Evolutionary conservation across 1,139 yeast species (phyloP), one percentile per base, ranked within the genome.

Genomic region (Geotrichum fermentans): DNA sequence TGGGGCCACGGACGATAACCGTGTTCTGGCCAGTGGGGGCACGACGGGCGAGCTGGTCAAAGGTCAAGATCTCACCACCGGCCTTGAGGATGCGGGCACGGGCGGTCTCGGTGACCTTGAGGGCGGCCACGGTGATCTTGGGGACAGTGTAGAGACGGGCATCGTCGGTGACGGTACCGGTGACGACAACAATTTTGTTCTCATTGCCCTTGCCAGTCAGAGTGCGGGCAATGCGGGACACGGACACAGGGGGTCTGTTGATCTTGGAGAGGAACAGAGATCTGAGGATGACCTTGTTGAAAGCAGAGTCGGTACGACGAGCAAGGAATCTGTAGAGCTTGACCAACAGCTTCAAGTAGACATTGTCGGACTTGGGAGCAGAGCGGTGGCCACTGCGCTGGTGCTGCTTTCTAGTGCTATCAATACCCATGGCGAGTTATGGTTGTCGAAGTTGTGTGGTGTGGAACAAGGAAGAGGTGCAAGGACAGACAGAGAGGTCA

Each of bases 1-100:
- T 88, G 79, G 97, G 95, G 74, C 99, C 99, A 82, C 97, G 89
- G 73, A 92, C 80, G 71, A 92, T 78, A 75, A 92, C 77, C 65
- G 98, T 90, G 95, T 94, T 92, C 77, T 88, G 87, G 77, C 99
- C 98, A 77, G 92, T 89, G 76, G 98, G 98, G 73, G 97, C 94
- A 79, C 96, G 92, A 70, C 86, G 82, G 70, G 98, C 98, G 69
- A 92, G 87, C 81, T 92, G 97, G 76, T 92, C 98, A 69, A 94
- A 83, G 71, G 98, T 94, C 83, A 92, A 84, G 71, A 90, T 88
- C 81, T 92, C 98, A 83, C 99, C 99, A 78, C 99, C 99, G 72
- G 92, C 94, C 83, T 90, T 90, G 69, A 82, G 68, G 74, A 92
- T 94, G 76, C 90, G 88, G 69, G 96, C 97, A 77, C 86, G 89